These are phyloP conservation scores for Panellus pusillus DNA, from an alignment of 768 basidiomycete genomes.

Conservation along the genomic window DNA sequence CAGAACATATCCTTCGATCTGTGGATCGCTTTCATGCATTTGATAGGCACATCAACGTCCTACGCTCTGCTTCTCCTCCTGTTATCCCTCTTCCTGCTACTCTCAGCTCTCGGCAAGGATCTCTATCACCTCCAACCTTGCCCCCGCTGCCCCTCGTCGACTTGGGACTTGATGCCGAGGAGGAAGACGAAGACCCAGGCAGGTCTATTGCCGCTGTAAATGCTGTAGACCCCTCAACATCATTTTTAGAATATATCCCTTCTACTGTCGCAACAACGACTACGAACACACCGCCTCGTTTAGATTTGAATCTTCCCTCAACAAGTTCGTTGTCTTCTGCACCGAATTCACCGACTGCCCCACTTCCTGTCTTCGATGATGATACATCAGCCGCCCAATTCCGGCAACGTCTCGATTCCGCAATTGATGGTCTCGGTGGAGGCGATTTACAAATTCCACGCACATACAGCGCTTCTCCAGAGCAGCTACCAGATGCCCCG, in stretches of 20 bases:
- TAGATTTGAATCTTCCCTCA: conserved; percentile 17
- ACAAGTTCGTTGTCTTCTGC: conserved; percentile 16
- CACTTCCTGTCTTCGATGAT: conserved; percentile 3
- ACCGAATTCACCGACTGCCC: conserved; percentile 7
- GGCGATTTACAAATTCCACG: conserved; percentile 21
- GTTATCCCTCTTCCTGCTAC: conserved; percentile 20
- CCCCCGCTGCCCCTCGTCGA: conserved; percentile 35
- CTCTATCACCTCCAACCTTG: conserved; percentile 26
- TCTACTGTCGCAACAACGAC: conserved; percentile 6
- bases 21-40: conserved; percentile 55
- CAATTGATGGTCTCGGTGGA: conserved; percentile 31
- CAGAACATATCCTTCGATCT: conserved; percentile 43
- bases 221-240: background rate
- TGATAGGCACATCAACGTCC: conserved; percentile 50
- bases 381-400: conserved; percentile 21
- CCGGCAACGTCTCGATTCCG: conserved; percentile 35
- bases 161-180: conserved; percentile 20
- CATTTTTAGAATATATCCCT: conserved; percentile 11
- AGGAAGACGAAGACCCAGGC: conserved; percentile 15
- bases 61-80: conserved; percentile 41
- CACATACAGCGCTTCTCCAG: background rate
- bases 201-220: conserved; percentile 6
- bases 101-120: conserved; percentile 12
- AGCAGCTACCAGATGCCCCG: background rate
- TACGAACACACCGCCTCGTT: conserved; percentile 16